Evolutionary conservation across 345 rosid genomes (phyloP).

Genomic region (Salix viminalis): DNA sequence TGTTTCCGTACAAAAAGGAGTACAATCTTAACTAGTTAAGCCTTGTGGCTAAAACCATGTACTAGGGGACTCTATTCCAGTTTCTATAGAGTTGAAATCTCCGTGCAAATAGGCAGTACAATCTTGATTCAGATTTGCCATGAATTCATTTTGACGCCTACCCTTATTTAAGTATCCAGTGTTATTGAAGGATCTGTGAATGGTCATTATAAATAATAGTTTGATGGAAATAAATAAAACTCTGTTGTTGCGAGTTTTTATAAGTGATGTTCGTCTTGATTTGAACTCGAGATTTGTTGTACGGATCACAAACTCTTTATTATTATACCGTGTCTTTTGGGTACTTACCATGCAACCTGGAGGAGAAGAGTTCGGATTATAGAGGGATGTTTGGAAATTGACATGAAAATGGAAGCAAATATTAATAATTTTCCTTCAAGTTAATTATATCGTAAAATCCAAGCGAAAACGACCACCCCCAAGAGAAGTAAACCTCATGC

Average conservation of each 20-base stretch:
- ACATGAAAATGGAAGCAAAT: too few relatives aligned
- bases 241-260: accelerated
- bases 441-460: too few relatives aligned
- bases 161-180: too few relatives aligned
- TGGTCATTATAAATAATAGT: not conserved
- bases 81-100: not conserved
- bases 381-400: not conserved
- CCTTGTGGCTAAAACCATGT: not conserved
- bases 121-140: not conserved
- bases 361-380: not conserved
- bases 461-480: too few relatives aligned
- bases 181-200: not conserved
- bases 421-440: too few relatives aligned
- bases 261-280: too few relatives aligned
- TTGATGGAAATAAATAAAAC: too few relatives aligned
- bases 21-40: not conserved
- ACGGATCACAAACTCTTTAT: accelerated
- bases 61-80: not conserved
- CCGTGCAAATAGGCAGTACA: too few relatives aligned
- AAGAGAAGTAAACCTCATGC: too few relatives aligned
- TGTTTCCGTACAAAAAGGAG: not conserved
- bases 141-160: not conserved
- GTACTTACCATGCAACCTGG: not conserved
- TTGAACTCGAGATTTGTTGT: too few relatives aligned
- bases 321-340: too few relatives aligned